phyloP scores from a whole-genome alignment of 768 basidiomycete species.

The Tylopilus balloui region DNA sequence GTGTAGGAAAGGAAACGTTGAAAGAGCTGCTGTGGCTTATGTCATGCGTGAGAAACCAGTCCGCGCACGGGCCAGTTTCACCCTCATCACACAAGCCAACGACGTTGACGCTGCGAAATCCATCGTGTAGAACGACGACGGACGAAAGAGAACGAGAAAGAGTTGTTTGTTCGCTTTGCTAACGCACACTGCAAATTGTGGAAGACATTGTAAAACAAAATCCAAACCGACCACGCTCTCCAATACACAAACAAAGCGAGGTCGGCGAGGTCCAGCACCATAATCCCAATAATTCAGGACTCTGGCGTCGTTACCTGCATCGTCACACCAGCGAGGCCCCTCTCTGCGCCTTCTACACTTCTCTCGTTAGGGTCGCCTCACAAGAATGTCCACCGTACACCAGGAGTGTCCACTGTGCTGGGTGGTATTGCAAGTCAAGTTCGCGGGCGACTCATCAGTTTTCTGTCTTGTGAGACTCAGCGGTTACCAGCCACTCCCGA shows the following conservation, averaged over 20 bases:
- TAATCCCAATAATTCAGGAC: background rate
- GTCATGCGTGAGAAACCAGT: slow-evolving; percentile 38
- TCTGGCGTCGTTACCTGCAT: background rate
- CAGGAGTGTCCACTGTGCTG: background rate
- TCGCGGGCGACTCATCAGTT: background rate
- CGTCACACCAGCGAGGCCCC: too few species aligned
- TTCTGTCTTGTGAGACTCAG: background rate
- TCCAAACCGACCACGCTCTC: slow-evolving; percentile 40
- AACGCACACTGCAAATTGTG: slow-evolving; percentile 69
- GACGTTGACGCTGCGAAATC: slow-evolving; percentile 12
- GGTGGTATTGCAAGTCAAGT: background rate
- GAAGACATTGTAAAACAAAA: slow-evolving; percentile 76
- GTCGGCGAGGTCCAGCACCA: background rate
- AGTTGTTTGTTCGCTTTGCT: slow-evolving; percentile 48
- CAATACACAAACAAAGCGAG: slow-evolving; percentile 38
- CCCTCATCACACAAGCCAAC: slow-evolving; percentile 24
- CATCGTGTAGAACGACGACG: slow-evolving; percentile 29
- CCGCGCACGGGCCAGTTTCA: slow-evolving; percentile 55
- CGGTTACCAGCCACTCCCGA: background rate
- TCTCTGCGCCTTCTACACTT: background rate
- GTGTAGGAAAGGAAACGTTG: slow-evolving; percentile 30
- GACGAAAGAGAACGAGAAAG: slow-evolving; percentile 31
- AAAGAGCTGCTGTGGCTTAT: slow-evolving; percentile 54
- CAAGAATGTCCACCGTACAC: background rate
- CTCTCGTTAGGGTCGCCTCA: background rate